Base-by-base conservation (phyloP, 768 basidiomycete species). In the Lactifluus subvellereus region DNA sequence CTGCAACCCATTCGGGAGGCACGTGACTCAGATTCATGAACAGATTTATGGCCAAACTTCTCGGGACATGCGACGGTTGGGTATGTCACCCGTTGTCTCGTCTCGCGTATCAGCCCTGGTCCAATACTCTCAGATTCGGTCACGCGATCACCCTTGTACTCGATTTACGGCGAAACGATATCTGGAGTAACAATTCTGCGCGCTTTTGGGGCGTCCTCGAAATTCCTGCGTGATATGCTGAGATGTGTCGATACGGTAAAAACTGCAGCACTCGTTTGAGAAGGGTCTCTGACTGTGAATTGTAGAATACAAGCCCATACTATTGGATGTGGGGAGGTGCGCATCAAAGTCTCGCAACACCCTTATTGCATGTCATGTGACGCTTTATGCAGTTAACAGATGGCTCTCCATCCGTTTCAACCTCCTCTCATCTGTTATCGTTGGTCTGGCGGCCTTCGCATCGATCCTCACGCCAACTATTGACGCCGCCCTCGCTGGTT, bases 401-500 rank as follows among this genome's bases (percentile, higher is more conserved):
- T 98, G 94, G 94, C 78, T 94, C 52, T 88, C 88, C 35, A 83
- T 87, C 64, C 87, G 94, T 10, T 95, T 95, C 81, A 89, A 94
- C 70, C 71, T 95, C 32, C 77, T 94, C 22, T 91, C 89, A 4
- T 78, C 84, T 63, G 79, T 79, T 35, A 81, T 92, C 61, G 75
- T 94, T 32, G 88, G 90, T n/a, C 74, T 85, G 38, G 91, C 86
- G 16, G 89, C 83, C 9, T 73, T 85, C 13, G 79, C 87, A 27
- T 81, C 86, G 42, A 78, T 96, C 18, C 68, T 87, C 52, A 80
- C 87, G 3, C 88, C 89, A 2, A 78, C 77, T 30, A 87, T 94
- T 60, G 84, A 83, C 61, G 94, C 94, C 3, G 82, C 94, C 0
- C 75, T 88, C 65, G 92, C 91, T 13, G 94, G 93, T 7, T 94